Base-by-base conservation (phyloP, 352 stramenopile species). In the Pythium aristosporum region DNA sequence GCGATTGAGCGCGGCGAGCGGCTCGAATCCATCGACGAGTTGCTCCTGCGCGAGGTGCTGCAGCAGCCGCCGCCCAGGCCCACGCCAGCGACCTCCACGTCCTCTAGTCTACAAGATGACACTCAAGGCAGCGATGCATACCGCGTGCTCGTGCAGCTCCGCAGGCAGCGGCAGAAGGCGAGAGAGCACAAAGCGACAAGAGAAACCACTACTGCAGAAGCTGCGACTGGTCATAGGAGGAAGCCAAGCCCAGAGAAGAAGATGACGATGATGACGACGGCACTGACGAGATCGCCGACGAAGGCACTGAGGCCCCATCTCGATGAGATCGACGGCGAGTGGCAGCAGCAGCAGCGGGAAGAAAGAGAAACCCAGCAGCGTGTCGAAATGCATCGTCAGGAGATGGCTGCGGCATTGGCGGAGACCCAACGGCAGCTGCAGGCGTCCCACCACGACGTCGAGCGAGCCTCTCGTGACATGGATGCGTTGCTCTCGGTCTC, bases 11-110 rank as follows among this genome's bases (percentile, higher is more conserved):
- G 60, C 5, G 80, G 80, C 20, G 57, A 76, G 15, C 71, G 73
- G 0, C 69, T 89, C 34, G 77, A 83, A 56, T 60, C 53, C 1
- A 68, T 89, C 30, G 77, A 89, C 48, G 49, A 57, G 8, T 63
- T 89, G n/a, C 63, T 89, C 9, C 61, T 89, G 4, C 78, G 63
- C 28, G 71, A 86, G 30, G 71, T 86, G 23, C 61, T 88, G n/a
- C 67, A 71, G 4, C 67, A 80, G 20, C 54, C 63, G 42, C 62
- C 57, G 41, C 57, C 55, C 5, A 48, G 46, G 32, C 54, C 43
- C 10, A 42, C 13, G 5, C 25, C 15, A 21, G 32, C 7, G 25
- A 18, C 18, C 20, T 43, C 12, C 7, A 51, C 30, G 21, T 25
- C 46, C 41, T 42, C 49, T 13, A 20, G 10, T 30, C 5, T 13